These are phyloP conservation scores for Serendipita vermifera DNA, from an alignment of 768 basidiomycete species.

Conservation along the genomic window DNA sequence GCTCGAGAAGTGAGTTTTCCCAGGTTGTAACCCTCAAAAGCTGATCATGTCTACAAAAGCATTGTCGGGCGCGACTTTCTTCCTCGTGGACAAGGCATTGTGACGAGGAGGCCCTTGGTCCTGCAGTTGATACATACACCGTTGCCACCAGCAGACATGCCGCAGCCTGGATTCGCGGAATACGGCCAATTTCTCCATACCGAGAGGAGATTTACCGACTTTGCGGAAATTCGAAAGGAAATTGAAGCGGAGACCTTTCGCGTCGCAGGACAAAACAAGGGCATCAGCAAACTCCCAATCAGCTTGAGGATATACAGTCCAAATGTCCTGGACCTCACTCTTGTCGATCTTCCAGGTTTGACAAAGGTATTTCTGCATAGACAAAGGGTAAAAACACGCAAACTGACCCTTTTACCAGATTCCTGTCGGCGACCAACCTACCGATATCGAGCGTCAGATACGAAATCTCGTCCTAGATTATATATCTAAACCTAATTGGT, in stretches of 20 bases:
- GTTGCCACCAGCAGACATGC: slow-evolving; percentile 30
- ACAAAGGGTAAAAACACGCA: neutral
- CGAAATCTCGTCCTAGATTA: slow-evolving; percentile 90
- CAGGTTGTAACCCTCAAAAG: neutral
- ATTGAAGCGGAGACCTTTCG: slow-evolving; percentile 97
- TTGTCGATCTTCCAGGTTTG: slow-evolving; percentile 92
- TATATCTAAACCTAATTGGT: slow-evolving; percentile 95
- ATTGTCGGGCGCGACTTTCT: slow-evolving; percentile 92
- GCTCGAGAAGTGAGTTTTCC: slow-evolving; percentile 69
- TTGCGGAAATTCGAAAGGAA: slow-evolving; percentile 83
- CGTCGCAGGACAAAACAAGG: slow-evolving; percentile 98
- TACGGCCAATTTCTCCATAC: slow-evolving; percentile 97
- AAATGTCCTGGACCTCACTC: slow-evolving; percentile 84
- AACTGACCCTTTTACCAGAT: slow-evolving; percentile 44
- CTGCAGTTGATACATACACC: slow-evolving; percentile 93
- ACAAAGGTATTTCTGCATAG: slow-evolving; percentile 59
- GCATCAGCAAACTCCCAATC: slow-evolving; percentile 91
- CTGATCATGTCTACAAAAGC: slow-evolving; percentile 27
- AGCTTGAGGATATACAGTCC: slow-evolving; percentile 93
- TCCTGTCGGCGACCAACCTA: slow-evolving; percentile 92
- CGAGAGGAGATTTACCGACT: slow-evolving; percentile 95
- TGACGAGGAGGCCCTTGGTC: slow-evolving; percentile 88
- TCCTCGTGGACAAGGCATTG: slow-evolving; percentile 83
- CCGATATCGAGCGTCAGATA: slow-evolving; percentile 95
- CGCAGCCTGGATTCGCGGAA: slow-evolving; percentile 41